Evolutionary conservation across 2,329 filamentous ascomycete genomes (phyloP), one percentile per base, ranked within the genome.

Genomic region (Fusarium stilboides): DNA sequence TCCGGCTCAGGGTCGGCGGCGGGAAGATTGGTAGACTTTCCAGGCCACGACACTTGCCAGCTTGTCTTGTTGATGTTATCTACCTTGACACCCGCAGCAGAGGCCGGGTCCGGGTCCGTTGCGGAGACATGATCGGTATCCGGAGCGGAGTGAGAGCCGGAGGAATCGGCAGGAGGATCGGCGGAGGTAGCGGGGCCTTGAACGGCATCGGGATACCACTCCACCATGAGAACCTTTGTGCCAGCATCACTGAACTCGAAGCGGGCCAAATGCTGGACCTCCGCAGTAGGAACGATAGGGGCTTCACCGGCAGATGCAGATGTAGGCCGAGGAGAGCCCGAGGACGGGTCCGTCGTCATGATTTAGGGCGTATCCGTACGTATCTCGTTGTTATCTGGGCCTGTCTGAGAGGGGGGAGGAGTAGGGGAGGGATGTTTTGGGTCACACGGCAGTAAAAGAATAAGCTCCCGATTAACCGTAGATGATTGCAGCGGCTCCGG

Each of bases 221-320:
- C 94, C 39, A 97, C 91, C 93, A 97, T 96, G 73, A 97, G 83
- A 68, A 97, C 91, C 83, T 97, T 97, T 67, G 93, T 97, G 40
- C 94, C 94, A 69, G 94, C 91, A 74, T 93, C 93, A 50, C 89
- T 91, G 77, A 97, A 97, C 78, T 97, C 94, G 80, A 97, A 97
- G 62, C 94, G 90, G 45, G 93, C 84, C 80, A 62, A 82, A 81
- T 74, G 85, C 79, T 74, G 70, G 28, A 74, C 75, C 46, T 59
- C 62, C 44, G 73, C 54, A 72, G 72, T 74, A 67, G 71, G 65
- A 62, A 62, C 55, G 68, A 57, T 59, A 57, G 68, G 66, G 61
- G 62, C 53, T 68, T 71, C 68, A 56, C 63, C 62, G 56, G 74
- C 66, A 37, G 46, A 59, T 59, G 60, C 45, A 50, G 61, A 46